These are phyloP conservation scores for Chlamydomonas eustigma DNA, from an alignment of 139 green algal species.

Conservation along the genomic window DNA sequence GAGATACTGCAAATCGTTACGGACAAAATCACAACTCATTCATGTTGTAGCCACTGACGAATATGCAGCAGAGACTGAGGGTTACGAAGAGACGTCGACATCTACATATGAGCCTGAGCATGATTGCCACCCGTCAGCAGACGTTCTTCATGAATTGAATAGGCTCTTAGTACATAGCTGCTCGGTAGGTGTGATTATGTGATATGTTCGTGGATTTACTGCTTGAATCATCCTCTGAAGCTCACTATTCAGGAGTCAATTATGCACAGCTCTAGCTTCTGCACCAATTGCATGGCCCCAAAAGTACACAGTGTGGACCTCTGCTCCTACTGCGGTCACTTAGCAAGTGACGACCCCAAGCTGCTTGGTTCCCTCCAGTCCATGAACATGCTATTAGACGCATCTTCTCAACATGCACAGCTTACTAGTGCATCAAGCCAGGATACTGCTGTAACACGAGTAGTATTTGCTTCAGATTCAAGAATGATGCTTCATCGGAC, in stretches of 20 bases:
- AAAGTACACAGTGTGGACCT: neutral
- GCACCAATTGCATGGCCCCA: neutral
- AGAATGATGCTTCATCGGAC: slow-evolving; percentile 41
- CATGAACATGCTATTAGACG: no score
- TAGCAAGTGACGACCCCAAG: neutral
- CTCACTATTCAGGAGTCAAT: neutral
- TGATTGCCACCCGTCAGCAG: no score
- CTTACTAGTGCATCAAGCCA: neutral
- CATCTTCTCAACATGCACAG: no score
- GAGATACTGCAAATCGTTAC: no score
- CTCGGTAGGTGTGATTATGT: no score
- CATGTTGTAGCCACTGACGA: no score
- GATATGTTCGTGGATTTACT: neutral
- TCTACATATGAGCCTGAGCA: no score
- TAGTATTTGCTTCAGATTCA: slow-evolving; percentile 33
- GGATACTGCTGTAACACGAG: neutral
- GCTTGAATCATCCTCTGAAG: neutral
- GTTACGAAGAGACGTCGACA: no score
- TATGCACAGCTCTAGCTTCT: neutral
- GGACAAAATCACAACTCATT: no score
- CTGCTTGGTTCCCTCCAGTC: neutral
- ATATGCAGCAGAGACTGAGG: no score
- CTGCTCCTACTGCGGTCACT: neutral
- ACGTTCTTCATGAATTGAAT: no score
- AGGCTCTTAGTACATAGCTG: no score